These are phyloP conservation scores for Trifolium repens DNA, from an alignment of 306 rosid species.

Conservation along the genomic window DNA sequence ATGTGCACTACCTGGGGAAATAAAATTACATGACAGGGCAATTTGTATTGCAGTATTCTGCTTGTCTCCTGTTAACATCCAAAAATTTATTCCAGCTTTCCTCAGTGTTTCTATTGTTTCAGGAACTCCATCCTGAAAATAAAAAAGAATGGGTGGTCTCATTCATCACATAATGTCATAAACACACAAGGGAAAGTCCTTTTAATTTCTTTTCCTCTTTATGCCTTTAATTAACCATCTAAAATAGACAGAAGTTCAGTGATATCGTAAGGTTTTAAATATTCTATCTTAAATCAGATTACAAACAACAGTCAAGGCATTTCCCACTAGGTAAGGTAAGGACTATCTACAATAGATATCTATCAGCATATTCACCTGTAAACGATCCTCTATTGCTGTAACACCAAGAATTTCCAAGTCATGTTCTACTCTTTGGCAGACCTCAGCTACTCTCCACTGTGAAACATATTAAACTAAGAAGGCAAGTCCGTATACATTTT, in stretches of 20 bases:
- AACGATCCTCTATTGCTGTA: constrained; percentile 97
- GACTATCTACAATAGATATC: constrained; percentile 1
- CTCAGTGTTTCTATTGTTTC: constrained; percentile 90
- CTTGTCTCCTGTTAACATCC: constrained; percentile 99
- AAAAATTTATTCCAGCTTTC: constrained; percentile 98
- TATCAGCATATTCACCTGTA: constrained; percentile 69
- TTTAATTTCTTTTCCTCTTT: background rate
- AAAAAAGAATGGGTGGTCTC: constrained; percentile 22
- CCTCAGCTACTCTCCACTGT: constrained; percentile 99
- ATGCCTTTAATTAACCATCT: constrained; percentile 23
- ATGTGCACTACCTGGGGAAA: constrained; percentile 83
- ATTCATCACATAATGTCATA: background rate
- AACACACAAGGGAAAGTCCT: constrained; percentile 5
- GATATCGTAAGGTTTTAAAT: constrained; percentile 31
- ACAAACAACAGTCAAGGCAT: background rate
- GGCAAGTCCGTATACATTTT: constrained; percentile 10
- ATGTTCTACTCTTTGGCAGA: constrained; percentile 88
- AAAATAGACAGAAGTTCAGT: constrained; percentile 14
- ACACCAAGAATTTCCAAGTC: constrained; percentile 93
- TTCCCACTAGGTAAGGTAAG: background rate
- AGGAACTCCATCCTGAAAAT: constrained; percentile 93
- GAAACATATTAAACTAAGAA: constrained; percentile 46
- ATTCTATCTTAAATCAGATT: constrained; percentile 9
- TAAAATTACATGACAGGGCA: constrained; percentile 95
- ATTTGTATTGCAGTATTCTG: constrained; percentile 96